Percentiles rank a stretch among this genome's conserved stretches.
These are phyloP conservation scores for Eucalyptus cladocalyx DNA, from an alignment of 345 rosid species.

Conservation along the genomic window DNA sequence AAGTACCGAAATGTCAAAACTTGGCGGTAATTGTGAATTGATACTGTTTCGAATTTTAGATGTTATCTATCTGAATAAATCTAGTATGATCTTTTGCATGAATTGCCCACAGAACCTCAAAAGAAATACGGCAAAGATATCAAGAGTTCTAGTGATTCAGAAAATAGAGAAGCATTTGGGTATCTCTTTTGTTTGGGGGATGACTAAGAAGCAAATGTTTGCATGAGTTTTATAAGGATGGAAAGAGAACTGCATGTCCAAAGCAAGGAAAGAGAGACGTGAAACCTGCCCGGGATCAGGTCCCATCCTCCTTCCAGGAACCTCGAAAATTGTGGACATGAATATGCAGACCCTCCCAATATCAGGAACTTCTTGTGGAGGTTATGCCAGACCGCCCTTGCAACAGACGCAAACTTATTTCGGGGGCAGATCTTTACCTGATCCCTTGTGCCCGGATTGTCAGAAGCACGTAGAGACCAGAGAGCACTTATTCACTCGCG, in stretches of 20 bases:
- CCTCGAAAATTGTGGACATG: background rate
- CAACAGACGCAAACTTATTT: no score
- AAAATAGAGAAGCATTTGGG: background rate
- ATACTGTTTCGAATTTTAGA: background rate
- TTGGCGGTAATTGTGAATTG: background rate
- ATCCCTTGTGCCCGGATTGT: no score
- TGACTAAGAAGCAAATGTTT: background rate
- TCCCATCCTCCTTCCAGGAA: background rate
- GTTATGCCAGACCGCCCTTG: no score
- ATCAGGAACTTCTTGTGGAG: no score
- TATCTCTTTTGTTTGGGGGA: background rate
- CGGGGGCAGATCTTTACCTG: no score
- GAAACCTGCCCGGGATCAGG: no score
- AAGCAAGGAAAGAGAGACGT: background rate
- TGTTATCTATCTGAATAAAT: background rate
- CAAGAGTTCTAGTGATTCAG: background rate
- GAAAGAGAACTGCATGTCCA: background rate
- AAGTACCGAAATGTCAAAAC: background rate
- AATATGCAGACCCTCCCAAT: no score
- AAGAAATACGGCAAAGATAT: background rate
- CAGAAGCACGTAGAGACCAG: no score
- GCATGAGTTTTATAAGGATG: background rate
- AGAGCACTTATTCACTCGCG: no score
- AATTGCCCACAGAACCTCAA: background rate
- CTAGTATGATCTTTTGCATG: background rate